These are phyloP conservation scores for Noccaea caerulescens DNA, from an alignment of 345 rosid species.

Conservation along the genomic window DNA sequence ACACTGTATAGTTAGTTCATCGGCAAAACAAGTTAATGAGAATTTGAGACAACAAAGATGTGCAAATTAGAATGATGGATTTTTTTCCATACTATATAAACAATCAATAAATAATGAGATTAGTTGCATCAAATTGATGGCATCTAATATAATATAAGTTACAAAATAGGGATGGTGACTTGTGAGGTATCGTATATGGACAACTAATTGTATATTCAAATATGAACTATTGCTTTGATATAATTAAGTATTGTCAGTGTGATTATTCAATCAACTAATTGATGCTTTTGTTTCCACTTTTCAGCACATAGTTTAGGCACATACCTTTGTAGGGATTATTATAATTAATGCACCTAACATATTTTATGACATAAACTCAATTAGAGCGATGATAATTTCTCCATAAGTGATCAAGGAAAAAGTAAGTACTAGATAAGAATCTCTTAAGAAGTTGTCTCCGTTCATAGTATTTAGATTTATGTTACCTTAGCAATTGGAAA, in stretches of 20 bases:
- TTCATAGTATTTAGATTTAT: slow-evolving; percentile 19
- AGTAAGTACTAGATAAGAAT: slow-evolving; percentile 4
- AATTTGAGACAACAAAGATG: background rate
- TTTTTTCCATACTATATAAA: background rate
- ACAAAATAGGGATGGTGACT: slow-evolving; percentile 3
- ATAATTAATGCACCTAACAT: slow-evolving; percentile 33
- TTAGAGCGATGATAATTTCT: background rate
- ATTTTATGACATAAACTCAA: background rate
- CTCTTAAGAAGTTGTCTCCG: slow-evolving; percentile 15
- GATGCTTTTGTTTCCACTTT: slow-evolving; percentile 24
- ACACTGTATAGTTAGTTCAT: background rate
- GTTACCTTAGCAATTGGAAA: background rate
- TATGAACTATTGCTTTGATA: slow-evolving; percentile 15
- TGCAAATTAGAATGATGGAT: background rate
- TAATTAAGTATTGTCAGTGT: slow-evolving; percentile 18
- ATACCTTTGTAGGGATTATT: slow-evolving; percentile 28
- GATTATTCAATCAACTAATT: slow-evolving; percentile 28
- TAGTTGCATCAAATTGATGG: background rate
- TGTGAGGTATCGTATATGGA: slow-evolving; percentile 16
- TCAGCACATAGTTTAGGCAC: slow-evolving; percentile 33
- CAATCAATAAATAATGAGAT: background rate
- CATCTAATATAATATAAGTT: background rate
- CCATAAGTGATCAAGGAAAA: background rate
- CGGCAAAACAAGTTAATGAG: background rate
- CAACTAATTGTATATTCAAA: slow-evolving; percentile 15